Conservation (phyloP, 148 eudicot genomes). For the Cornus controversa region DNA sequence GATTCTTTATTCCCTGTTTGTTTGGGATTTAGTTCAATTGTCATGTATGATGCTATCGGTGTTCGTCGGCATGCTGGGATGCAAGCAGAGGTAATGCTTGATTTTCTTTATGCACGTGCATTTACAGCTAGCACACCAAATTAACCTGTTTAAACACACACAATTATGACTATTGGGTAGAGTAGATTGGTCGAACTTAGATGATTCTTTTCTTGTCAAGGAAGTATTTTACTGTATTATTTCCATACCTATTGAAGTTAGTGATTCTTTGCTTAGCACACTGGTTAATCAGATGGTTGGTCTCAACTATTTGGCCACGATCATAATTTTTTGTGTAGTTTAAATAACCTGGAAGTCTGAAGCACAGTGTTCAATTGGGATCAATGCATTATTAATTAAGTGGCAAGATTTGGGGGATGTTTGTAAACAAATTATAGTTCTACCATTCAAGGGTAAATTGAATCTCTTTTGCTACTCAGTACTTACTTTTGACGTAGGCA, state of each 20-base stretch:
- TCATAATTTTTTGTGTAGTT: background rate
- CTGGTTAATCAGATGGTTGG: background rate
- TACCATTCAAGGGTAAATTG: background rate
- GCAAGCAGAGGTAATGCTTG: conserved; percentile 70
- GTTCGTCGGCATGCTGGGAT: conserved; percentile 93
- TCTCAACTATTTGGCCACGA: background rate
- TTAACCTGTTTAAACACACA: too few species aligned
- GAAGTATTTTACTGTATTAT: background rate
- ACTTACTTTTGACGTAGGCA: background rate
- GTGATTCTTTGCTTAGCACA: background rate
- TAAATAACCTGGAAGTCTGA: background rate
- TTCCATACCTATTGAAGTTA: background rate
- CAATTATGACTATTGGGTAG: background rate
- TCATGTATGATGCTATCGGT: conserved; percentile 96
- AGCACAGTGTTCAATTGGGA: background rate
- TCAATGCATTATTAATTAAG: background rate
- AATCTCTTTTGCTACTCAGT: background rate
- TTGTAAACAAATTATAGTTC: too few species aligned
- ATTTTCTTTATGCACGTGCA: too few species aligned
- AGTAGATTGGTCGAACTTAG: background rate
- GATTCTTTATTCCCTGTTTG: conserved; percentile 88
- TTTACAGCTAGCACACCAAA: too few species aligned
- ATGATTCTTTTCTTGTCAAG: background rate
- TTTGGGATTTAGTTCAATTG: conserved; percentile 86
- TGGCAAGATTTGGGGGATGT: too few species aligned